Percentiles rank a stretch among this genome's conserved stretches.
Conservation (phyloP, 2,329 filamentous ascomycete genomes). For the Ophiocordyceps sinensis region DNA sequence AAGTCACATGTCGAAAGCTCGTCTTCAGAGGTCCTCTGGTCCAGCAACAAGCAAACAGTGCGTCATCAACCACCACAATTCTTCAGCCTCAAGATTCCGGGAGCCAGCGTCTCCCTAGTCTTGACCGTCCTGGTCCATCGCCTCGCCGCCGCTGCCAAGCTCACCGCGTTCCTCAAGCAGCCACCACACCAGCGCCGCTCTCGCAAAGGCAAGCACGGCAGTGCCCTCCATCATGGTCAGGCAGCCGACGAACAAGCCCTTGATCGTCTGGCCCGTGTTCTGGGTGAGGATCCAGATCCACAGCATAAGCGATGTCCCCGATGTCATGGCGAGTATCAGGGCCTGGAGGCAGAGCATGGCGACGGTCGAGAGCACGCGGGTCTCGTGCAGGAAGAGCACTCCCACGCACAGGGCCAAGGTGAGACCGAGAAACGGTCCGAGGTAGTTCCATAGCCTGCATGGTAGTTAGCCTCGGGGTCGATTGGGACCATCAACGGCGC, state of each 20-base stretch:
- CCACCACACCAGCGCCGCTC: conserved; percentile 15
- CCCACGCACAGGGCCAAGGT: conserved; percentile 10
- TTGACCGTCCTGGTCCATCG: background rate
- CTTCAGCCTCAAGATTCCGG: background rate
- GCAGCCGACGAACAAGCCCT: conserved; percentile 13
- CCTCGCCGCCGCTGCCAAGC: background rate
- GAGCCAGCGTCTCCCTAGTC: background rate
- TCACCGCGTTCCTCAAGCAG: conserved; percentile 2
- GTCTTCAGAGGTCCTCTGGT: too few species aligned
- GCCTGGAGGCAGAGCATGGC: conserved; percentile 13
- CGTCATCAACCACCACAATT: too few species aligned
- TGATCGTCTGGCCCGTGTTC: conserved; percentile 7
- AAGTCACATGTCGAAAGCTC: too few species aligned
- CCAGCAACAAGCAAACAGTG: too few species aligned
- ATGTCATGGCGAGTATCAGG: conserved; percentile 10
- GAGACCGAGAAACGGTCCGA: conserved; percentile 7
- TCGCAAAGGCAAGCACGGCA: conserved; percentile 13
- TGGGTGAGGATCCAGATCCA: conserved; percentile 10
- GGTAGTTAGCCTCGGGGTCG: background rate
- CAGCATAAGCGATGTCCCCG: conserved; percentile 6
- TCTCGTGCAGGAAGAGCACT: conserved; percentile 12
- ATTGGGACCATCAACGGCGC: background rate
- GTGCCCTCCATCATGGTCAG: conserved; percentile 13
- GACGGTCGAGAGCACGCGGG: conserved; percentile 10
- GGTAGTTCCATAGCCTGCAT: conserved; percentile 14